Percentiles rank a stretch among this genome's conserved stretches.
Evolutionary conservation across 371 early-diverging fungal genomes (phyloP).

Genomic region (Mortierella sp.): DNA sequence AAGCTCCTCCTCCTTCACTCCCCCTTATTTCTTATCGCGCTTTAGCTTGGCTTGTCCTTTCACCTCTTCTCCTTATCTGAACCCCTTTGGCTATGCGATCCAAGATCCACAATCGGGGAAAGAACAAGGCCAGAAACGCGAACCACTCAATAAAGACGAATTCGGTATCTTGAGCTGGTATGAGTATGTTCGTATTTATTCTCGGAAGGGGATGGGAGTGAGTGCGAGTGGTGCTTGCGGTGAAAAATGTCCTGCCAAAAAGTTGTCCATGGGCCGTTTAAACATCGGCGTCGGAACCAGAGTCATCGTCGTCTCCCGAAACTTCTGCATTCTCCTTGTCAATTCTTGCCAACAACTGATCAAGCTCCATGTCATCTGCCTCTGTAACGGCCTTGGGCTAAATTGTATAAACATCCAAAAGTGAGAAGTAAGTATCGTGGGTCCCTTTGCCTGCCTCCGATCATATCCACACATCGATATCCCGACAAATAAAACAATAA

Average conservation of each 20-base stretch:
- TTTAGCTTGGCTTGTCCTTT: background rate
- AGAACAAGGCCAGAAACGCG: background rate
- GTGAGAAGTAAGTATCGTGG: conserved; percentile 35
- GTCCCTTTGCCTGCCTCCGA: background rate
- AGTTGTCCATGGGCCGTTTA: background rate
- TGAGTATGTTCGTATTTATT: background rate
- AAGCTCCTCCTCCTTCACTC: background rate
- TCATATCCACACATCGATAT: background rate
- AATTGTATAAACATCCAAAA: conserved; percentile 62
- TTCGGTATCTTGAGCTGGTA: background rate
- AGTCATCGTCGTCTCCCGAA: conserved; percentile 89
- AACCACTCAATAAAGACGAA: background rate
- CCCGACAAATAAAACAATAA: background rate
- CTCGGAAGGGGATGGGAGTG: background rate
- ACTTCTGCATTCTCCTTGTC: conserved; percentile 96
- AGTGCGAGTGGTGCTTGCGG: background rate
- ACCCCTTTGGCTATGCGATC: background rate
- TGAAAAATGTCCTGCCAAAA: background rate
- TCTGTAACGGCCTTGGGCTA: conserved; percentile 84
- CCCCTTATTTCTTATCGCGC: background rate
- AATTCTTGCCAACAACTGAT: conserved; percentile 90
- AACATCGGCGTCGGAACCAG: conserved; percentile 72
- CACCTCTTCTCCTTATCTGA: background rate
- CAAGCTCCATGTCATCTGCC: conserved; percentile 94
- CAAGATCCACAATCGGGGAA: background rate